Percentiles rank a stretch among this genome's conserved stretches.
Evolutionary conservation across 108 stramenopile genomes (phyloP).

Genomic region (Skeletonema grethae): DNA sequence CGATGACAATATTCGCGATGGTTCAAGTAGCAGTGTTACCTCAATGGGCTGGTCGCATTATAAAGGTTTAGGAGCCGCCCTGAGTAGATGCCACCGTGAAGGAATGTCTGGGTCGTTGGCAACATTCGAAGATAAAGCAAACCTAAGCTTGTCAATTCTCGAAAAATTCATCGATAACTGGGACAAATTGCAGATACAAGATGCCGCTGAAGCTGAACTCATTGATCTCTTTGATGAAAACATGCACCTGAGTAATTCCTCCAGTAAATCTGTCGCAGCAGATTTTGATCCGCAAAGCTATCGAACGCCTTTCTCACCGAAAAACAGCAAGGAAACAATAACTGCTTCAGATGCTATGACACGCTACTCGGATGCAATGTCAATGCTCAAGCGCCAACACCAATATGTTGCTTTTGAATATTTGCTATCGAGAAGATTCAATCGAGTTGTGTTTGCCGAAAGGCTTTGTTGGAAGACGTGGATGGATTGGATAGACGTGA

Average conservation of each 20-base stretch:
- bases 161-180: constrained; percentile 71
- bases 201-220: constrained; percentile 76
- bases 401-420: constrained; percentile 59
- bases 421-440: constrained; percentile 65
- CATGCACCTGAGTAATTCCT: constrained; percentile 23
- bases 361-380: constrained; percentile 79
- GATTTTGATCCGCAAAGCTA: constrained; percentile 14
- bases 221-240: constrained; percentile 76
- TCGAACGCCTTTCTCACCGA: constrained; percentile 7
- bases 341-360: constrained; percentile 84
- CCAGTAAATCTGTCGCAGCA: constrained; percentile 5
- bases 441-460: constrained; percentile 62
- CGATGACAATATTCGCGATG: constrained; percentile 46
- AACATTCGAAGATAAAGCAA: constrained; percentile 39
- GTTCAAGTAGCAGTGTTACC: constrained; percentile 10
- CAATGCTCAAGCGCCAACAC: constrained; percentile 65
- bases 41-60: constrained; percentile 50
- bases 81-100: constrained; percentile 57
- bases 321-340: constrained; percentile 31
- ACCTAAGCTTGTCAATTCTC: constrained; percentile 48
- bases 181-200: constrained; percentile 68
- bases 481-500: constrained; percentile 53
- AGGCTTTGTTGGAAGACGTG: constrained; percentile 78
- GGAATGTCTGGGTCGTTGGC: constrained; percentile 11
- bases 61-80: constrained; percentile 70